Base-by-base conservation (phyloP, 2,329 filamentous ascomycete genomes). In the Immersiporthe knoxdaviesiana region DNA sequence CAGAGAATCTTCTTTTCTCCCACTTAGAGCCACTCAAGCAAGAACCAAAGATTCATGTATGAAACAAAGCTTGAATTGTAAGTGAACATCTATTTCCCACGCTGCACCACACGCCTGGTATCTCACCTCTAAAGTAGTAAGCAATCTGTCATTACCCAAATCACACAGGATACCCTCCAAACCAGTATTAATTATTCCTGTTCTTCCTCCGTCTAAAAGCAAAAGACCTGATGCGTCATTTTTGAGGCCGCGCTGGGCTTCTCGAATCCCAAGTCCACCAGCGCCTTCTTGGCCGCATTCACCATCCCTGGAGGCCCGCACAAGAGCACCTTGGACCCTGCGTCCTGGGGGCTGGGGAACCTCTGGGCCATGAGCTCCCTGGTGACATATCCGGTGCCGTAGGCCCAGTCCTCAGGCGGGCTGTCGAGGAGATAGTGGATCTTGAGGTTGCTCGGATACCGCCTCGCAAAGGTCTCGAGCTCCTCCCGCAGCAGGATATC, bases 221-320 rank as follows among this genome's bases (percentile, higher is more conserved):
- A 79, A 71, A 89, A 89, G 0, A 89, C 78, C 64, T 88, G 83
- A 72, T 89, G 87, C 0, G 78, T 78, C 76, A 85, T 84, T 76
- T 85, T 88, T 1, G 82, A 77, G 6, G 84, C 78, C 0, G 83
- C 78, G 0, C 84, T 83, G 0, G 86, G 84, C 66, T 81, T 78
- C 70, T 84, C 77, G 70, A 84, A 89, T 0, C 87, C 87, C 47
- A 89, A 68, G 12, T 78, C 78, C 0, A 77, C 78, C 70, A 88
- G 74, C 10, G 77, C 78, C 73, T 82, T 85, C 79, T 88, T 90
- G 18, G 83, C 81, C 0, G 85, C 86, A 59, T 84, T 84, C 1
- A 90, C 78, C 86, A 90, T 87, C 0, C 83, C 84, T 0, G 88
- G 88, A 0, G 88, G 88, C 0, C 88, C 88, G 72, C 88, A 90